Percentiles rank a stretch among this genome's conserved stretches.
Conservation (phyloP, 2,329 filamentous ascomycete genomes). For the Ceratocystis cubensis region DNA sequence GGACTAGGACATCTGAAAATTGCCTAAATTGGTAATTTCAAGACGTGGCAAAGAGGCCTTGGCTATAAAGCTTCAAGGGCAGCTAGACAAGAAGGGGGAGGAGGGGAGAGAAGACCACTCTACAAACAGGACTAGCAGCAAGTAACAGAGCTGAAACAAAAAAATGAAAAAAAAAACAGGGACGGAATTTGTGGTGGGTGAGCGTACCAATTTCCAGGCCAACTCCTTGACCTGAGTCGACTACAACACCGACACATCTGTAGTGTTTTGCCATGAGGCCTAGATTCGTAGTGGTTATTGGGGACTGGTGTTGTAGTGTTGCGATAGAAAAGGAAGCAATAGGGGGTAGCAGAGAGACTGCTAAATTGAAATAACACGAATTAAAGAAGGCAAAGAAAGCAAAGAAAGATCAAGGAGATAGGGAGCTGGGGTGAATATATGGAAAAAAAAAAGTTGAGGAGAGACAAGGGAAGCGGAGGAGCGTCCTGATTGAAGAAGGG, state of each 20-base stretch:
- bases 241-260: conserved; percentile 9
- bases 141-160: background rate
- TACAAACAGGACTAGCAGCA: background rate
- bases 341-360: background rate
- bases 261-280: background rate
- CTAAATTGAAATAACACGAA: background rate
- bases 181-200: background rate
- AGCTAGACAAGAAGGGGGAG: background rate
- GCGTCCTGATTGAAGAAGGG: background rate
- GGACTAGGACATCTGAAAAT: background rate
- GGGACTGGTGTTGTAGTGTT: background rate
- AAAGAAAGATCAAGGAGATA: background rate
- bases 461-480: background rate
- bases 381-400: background rate
- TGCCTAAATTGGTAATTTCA: conserved; percentile 2
- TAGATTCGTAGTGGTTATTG: background rate
- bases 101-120: background rate
- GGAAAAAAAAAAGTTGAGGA: background rate
- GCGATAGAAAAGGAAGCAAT: background rate
- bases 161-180: background rate
- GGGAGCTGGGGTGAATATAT: conserved; percentile 7
- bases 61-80: background rate
- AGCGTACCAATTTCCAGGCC: conserved; percentile 11
- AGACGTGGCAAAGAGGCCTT: background rate
- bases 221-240: conserved; percentile 1